Evolutionary conservation across 202 grass and related monocot genomes (phyloP).

Genomic region (Panicum hallii): DNA sequence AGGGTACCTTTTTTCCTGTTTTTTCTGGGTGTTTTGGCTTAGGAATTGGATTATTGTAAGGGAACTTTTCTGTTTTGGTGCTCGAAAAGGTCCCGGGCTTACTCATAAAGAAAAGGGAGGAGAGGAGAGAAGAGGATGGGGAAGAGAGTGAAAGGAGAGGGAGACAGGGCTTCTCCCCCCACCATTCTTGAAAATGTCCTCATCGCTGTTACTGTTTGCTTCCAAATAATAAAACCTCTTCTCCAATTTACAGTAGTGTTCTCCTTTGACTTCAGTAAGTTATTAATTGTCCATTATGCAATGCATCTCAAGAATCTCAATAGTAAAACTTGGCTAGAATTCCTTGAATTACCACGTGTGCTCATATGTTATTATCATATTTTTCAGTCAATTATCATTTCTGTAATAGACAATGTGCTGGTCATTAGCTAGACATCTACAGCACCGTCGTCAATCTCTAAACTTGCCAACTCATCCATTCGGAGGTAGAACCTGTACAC

Average conservation of each 20-base stretch:
- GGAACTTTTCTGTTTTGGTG: constrained; percentile 67
- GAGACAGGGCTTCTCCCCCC: constrained; percentile 67
- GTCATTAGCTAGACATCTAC: too few species aligned
- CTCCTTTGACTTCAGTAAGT: too few species aligned
- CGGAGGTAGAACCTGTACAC: too few species aligned
- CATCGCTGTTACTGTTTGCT: constrained; percentile 43
- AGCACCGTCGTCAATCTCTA: too few species aligned
- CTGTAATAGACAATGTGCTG: background rate
- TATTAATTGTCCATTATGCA: background rate
- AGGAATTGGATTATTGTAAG: constrained; percentile 46
- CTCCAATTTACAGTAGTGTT: background rate
- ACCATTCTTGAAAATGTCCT: constrained; percentile 54
- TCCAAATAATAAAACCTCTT: constrained; percentile 42
- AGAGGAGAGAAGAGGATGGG: constrained; percentile 26
- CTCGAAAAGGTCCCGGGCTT: constrained; percentile 57
- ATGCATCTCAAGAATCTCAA: background rate
- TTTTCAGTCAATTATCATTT: background rate
- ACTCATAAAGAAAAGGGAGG: constrained; percentile 49
- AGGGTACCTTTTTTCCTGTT: constrained; percentile 19
- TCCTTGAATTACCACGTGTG: background rate
- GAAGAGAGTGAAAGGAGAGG: constrained; percentile 68
- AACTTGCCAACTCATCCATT: too few species aligned
- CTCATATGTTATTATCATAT: background rate
- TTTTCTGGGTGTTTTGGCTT: constrained; percentile 33
- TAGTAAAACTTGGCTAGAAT: background rate